Conservation (phyloP, 768 basidiomycete genomes). For the Boletus barrowsii region DNA sequence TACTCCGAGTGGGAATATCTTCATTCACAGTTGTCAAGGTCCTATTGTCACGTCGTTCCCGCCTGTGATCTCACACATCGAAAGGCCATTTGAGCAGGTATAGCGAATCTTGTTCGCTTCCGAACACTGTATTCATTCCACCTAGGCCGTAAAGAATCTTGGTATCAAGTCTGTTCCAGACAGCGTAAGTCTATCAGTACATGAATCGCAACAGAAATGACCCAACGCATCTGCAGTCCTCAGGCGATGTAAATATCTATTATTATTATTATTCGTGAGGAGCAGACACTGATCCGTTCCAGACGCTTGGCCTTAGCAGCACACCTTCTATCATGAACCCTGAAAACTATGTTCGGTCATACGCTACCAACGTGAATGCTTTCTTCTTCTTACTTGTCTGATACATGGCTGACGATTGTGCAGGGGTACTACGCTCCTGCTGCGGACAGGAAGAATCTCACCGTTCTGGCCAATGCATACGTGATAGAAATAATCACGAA, state of each 20-base stretch:
- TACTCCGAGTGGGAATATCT: not conserved
- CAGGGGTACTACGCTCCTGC: not conserved
- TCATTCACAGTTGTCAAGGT: not conserved
- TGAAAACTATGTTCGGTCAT: not conserved
- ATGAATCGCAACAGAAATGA: not conserved
- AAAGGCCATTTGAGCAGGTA: not conserved
- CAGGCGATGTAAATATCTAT: not conserved
- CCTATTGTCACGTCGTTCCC: slow-evolving; percentile 1
- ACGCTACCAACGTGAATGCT: not conserved
- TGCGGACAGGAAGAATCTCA: not conserved
- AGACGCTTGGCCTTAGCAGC: not conserved
- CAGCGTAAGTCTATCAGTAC: not conserved
- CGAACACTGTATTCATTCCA: not conserved
- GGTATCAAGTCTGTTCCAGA: not conserved
- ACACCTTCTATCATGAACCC: not conserved
- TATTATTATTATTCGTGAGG: too few relatives aligned
- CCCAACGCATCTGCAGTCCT: not conserved
- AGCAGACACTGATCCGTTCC: not conserved
- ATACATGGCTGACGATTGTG: not conserved
- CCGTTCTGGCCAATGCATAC: not conserved
- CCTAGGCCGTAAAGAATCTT: not conserved
- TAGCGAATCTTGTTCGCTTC: not conserved
- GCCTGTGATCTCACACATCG: not conserved
- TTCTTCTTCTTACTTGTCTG: not conserved
- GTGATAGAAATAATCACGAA: not conserved